Conservation (phyloP, 345 rosid genomes). For the Gynandropsis gynandra region DNA sequence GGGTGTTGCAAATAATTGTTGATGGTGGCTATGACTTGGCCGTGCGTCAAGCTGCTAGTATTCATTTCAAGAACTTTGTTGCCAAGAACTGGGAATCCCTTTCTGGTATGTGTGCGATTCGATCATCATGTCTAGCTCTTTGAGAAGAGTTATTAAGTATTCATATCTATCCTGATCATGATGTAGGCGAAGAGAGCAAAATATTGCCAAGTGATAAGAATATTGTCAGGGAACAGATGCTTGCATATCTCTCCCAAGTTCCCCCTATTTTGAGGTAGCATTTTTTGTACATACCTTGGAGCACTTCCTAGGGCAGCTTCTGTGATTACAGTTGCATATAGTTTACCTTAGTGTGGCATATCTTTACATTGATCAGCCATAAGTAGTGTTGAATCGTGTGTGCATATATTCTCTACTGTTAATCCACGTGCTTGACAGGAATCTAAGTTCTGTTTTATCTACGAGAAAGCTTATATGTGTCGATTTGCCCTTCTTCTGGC, state of each 20-base stretch:
- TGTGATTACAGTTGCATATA: background rate
- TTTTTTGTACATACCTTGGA: constrained; percentile 19
- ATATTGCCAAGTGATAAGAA: constrained; percentile 64
- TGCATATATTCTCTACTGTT: background rate
- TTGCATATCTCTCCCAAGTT: constrained; percentile 68
- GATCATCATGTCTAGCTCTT: background rate
- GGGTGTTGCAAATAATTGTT: constrained; percentile 81
- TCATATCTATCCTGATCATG: background rate
- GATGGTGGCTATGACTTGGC: constrained; percentile 63
- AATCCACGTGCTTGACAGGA: background rate
- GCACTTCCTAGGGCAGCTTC: background rate
- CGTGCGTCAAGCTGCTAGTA: constrained; percentile 90
- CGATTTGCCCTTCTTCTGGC: constrained; percentile 14
- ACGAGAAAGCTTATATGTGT: background rate
- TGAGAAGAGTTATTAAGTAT: background rate
- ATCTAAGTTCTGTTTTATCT: background rate
- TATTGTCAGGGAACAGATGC: constrained; percentile 77
- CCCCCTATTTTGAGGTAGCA: constrained; percentile 84
- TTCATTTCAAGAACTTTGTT: constrained; percentile 91
- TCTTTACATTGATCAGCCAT: background rate
- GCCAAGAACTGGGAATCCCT: constrained; percentile 88
- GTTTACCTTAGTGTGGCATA: background rate
- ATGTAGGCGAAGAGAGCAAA: constrained; percentile 57
- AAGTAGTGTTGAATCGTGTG: background rate
- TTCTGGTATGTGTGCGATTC: constrained; percentile 20